Evolutionary conservation across 2,329 filamentous ascomycete genomes (phyloP).

Genomic region (Alternaria angustiovoidea): DNA sequence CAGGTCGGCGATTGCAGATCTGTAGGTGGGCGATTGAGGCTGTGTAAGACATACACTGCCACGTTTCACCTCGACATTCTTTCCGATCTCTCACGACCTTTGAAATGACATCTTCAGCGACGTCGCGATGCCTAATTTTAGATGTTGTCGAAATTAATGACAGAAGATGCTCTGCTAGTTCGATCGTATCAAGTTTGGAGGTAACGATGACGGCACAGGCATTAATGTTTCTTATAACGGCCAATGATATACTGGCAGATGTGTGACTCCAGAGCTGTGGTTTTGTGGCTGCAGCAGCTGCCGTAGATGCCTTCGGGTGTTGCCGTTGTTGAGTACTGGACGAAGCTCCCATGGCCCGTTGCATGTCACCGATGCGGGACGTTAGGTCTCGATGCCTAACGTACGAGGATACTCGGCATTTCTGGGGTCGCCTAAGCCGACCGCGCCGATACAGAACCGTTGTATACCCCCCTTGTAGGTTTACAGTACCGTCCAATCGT

Average conservation of each 20-base stretch:
- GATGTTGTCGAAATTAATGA: neutral
- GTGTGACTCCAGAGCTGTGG: neutral
- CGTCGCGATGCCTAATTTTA: conserved; percentile 1
- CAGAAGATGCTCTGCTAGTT: neutral
- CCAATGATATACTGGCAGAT: neutral
- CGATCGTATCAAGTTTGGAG: neutral
- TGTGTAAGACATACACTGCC: conserved; percentile 9
- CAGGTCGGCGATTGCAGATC: neutral
- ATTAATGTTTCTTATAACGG: neutral
- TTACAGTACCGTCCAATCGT: neutral
- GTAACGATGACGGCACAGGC: neutral
- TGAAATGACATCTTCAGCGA: neutral
- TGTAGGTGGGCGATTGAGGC: conserved; percentile 6
- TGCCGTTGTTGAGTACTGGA: neutral
- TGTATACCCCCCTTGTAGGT: neutral
- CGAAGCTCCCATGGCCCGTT: neutral
- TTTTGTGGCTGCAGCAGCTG: neutral
- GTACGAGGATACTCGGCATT: conserved; percentile 1
- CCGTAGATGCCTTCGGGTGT: neutral
- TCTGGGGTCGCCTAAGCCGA: neutral
- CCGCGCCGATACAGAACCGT: neutral
- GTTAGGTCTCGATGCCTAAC: neutral
- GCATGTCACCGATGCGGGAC: neutral
- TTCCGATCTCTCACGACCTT: neutral
- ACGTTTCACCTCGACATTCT: conserved; percentile 1